Percentiles rank a stretch among this genome's conserved stretches.
phyloP scores from a whole-genome alignment of 495 filamentous ascomycete genomes.

The Penicillium daleae region DNA sequence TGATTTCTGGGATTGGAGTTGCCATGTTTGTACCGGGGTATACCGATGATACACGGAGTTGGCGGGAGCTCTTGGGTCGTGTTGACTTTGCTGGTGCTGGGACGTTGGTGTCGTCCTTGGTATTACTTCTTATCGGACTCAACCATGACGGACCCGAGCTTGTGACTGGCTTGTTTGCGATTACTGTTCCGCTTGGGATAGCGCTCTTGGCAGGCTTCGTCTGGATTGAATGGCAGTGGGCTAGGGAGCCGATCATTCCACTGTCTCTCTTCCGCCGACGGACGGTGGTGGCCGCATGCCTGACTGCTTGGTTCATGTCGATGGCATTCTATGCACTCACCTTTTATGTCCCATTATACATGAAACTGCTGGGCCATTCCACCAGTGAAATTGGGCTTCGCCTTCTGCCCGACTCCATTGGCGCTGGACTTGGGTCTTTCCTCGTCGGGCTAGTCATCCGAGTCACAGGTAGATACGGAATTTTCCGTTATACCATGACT shows the following conservation, averaged over 20 bases:
- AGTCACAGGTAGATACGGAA: constrained; percentile 11
- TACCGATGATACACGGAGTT: not conserved
- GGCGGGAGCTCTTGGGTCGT: constrained; percentile 11
- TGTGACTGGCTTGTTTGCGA: not conserved
- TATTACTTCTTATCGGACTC: constrained; percentile 16
- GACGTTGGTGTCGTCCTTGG: constrained; percentile 19
- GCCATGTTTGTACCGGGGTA: constrained; percentile 14
- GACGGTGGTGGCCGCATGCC: constrained; percentile 19
- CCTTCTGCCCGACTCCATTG: constrained; percentile 18
- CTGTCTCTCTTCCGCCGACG: constrained; percentile 17
- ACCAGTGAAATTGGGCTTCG: constrained; percentile 18
- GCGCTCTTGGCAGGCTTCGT: constrained; percentile 12
- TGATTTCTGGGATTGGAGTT: constrained; percentile 12
- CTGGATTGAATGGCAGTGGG: constrained; percentile 18
- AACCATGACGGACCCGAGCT: constrained; percentile 16
- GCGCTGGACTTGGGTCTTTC: constrained; percentile 17
- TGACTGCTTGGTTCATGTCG: constrained; percentile 27
- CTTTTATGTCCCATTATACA: constrained; percentile 22
- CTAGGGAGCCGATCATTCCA: constrained; percentile 22
- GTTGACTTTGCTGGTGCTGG: constrained; percentile 20
- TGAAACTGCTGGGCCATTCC: constrained; percentile 20
- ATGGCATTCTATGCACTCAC: constrained; percentile 18
- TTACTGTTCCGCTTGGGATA: constrained; percentile 8
- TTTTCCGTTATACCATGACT: constrained; percentile 14
- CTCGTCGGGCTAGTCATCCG: constrained; percentile 18